A percentile compares a stretch with the other conserved stretches of the same genome.
phyloP scores from a whole-genome alignment of 805 yeast genomes.

The Candida ponderosae region DNA sequence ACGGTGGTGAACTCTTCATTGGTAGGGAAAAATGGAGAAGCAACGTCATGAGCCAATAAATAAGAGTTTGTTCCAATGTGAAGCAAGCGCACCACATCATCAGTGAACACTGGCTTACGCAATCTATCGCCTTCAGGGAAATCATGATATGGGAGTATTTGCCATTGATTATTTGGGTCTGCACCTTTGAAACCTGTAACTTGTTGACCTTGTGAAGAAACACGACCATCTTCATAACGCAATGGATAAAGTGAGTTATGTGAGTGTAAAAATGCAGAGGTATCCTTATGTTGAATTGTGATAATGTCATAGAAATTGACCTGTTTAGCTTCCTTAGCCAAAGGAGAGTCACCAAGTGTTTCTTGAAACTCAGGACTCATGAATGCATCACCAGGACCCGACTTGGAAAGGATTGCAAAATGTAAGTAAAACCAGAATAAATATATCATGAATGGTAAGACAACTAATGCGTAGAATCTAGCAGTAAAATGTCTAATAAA shows the following conservation, averaged over 20 bases:
- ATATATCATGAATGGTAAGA: slow-evolving; percentile 76
- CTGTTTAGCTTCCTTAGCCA: slow-evolving; percentile 61
- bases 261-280: slow-evolving; percentile 77
- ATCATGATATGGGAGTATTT: slow-evolving; percentile 58
- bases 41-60: slow-evolving; percentile 88
- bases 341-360: slow-evolving; percentile 74
- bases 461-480: slow-evolving; percentile 62
- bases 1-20: slow-evolving; percentile 88
- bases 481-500: slow-evolving; percentile 67
- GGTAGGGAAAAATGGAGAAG: slow-evolving; percentile 88
- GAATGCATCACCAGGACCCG: slow-evolving; percentile 94
- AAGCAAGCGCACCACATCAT: slow-evolving; percentile 69
- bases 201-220: slow-evolving; percentile 92
- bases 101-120: slow-evolving; percentile 52
- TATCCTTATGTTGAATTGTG: slow-evolving; percentile 74
- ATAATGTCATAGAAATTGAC: slow-evolving; percentile 71
- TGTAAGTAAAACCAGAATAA: slow-evolving; percentile 90
- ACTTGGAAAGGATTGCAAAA: slow-evolving; percentile 68
- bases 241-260: slow-evolving; percentile 70
- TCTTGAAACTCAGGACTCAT: slow-evolving; percentile 97
- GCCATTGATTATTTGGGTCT: slow-evolving; percentile 77
- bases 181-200: slow-evolving; percentile 61
- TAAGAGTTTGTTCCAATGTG: slow-evolving; percentile 77
- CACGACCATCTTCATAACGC: slow-evolving; percentile 93
- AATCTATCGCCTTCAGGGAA: slow-evolving; percentile 29